Evolutionary conservation across 257 asterid species (phyloP).

Genomic region (Orobanche coerulescens): DNA sequence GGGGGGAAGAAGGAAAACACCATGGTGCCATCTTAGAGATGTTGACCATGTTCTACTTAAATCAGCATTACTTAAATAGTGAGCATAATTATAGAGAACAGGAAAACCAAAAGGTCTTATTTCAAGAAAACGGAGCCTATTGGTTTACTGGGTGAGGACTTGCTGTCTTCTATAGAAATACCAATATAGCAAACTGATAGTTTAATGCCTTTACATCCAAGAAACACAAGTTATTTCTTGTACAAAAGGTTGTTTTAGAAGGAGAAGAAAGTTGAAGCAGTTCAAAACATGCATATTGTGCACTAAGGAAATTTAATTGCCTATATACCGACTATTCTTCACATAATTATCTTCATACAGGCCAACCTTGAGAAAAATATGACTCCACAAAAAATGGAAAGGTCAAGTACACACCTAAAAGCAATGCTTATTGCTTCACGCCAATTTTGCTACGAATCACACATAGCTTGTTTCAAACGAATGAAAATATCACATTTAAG

Average conservation of each 20-base stretch:
- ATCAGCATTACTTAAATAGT: constrained; percentile 1
- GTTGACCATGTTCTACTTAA: not conserved
- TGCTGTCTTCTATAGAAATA: not conserved
- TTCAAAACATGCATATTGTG: not conserved
- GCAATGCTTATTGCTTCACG: not conserved
- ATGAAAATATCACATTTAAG: not conserved
- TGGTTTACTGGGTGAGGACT: not conserved
- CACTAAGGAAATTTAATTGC: not conserved
- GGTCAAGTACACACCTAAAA: not conserved
- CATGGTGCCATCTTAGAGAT: not conserved
- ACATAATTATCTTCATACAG: not conserved
- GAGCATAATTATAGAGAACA: not conserved
- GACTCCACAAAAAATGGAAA: not conserved
- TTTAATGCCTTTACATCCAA: not conserved
- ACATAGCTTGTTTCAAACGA: constrained; percentile 5
- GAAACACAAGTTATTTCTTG: not conserved
- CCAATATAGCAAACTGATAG: not conserved
- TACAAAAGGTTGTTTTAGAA: not conserved
- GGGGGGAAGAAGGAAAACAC: not conserved
- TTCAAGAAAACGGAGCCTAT: not conserved
- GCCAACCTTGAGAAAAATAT: not conserved
- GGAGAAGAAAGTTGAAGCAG: constrained; percentile 1
- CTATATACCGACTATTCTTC: not conserved
- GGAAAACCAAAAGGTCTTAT: not conserved
- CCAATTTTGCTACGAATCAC: not conserved